Evolutionary conservation across 2,329 filamentous ascomycete species (phyloP), one percentile per base, ranked within the genome.

Genomic region (Nigrospora oryzae): DNA sequence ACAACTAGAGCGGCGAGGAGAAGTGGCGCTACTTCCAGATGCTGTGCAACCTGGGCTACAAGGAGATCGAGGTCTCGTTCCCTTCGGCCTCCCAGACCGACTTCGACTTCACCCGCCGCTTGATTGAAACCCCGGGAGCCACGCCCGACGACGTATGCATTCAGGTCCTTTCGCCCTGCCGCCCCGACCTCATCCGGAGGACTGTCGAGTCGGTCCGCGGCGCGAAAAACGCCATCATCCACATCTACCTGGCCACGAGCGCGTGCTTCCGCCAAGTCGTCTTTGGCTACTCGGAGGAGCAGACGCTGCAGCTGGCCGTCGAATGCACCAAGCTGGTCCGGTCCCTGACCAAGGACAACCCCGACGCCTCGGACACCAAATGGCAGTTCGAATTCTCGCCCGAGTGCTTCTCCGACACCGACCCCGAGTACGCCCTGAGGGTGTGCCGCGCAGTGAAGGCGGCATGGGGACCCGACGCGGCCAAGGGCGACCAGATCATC

Each of bases 41-140:
- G 89, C 80, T 97, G 44, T 81, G 84, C 58, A 82, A 91, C 49
- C 76, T 96, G 41, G 91, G 93, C 56, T 97, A 94, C 76, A 97
- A 96, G 70, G 91, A 97, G 69, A 96, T 97, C 53, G 91, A 97
- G 63, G 85, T 96, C 16, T 93, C 90, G 5, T 97, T 95, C 68
- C 91, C 91, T 41, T 95, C 89, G 0, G 89, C 91, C 13, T 95
- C 89, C 35, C 85, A 95, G 62, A 95, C 86, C 59, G 93, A 97
- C 69, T 97, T 90, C 71, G 88, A 95, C 71, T 97, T 97, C 62
- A 95, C 89, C 36, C 78, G 89, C 54, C 81, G 84, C 58, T 73
- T 97, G 54, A 81, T 96, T 52, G 84, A 94, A 57, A 95, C 89
- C 2, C 86, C 87, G 11, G 88, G 86, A 36, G 76, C 81, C 13